A percentile compares a stretch with the other conserved stretches of the same genome.
These are phyloP conservation scores for Margaritispora aquatica DNA, from an alignment of 495 filamentous ascomycete species.

Conservation along the genomic window DNA sequence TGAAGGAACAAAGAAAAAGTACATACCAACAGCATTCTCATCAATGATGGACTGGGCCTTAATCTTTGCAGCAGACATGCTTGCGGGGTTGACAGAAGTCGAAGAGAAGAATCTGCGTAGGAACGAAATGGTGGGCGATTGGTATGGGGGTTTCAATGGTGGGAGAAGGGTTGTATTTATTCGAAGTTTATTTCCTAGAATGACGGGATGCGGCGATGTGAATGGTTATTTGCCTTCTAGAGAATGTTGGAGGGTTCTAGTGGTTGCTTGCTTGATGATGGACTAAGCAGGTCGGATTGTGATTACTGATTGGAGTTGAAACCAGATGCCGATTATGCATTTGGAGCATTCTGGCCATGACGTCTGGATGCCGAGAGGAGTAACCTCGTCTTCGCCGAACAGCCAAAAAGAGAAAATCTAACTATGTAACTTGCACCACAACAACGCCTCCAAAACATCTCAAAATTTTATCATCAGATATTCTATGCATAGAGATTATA, in stretches of 20 bases:
- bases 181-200: conserved; percentile 1
- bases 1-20: neutral
- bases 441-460: neutral
- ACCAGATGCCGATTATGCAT: neutral
- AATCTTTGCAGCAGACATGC: conserved; percentile 78
- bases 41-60: conserved; percentile 86
- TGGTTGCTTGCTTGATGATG: too few species aligned
- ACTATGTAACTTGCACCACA: neutral
- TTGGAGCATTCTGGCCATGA: neutral
- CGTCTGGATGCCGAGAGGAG: neutral
- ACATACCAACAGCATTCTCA: conserved; percentile 83
- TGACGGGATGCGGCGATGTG: neutral
- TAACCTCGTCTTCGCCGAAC: too few species aligned
- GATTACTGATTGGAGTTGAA: neutral
- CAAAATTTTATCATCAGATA: neutral
- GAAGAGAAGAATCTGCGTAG: conserved; percentile 70
- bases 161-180: neutral
- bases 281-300: neutral
- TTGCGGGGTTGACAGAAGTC: conserved; percentile 47
- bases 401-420: too few species aligned
- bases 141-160: neutral
- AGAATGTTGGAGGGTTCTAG: too few species aligned
- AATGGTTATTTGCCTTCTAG: neutral
- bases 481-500: too few species aligned
- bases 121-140: conserved; percentile 62